Conservation (phyloP, 148 eudicot genomes). For the Amaranthus palmeri region DNA sequence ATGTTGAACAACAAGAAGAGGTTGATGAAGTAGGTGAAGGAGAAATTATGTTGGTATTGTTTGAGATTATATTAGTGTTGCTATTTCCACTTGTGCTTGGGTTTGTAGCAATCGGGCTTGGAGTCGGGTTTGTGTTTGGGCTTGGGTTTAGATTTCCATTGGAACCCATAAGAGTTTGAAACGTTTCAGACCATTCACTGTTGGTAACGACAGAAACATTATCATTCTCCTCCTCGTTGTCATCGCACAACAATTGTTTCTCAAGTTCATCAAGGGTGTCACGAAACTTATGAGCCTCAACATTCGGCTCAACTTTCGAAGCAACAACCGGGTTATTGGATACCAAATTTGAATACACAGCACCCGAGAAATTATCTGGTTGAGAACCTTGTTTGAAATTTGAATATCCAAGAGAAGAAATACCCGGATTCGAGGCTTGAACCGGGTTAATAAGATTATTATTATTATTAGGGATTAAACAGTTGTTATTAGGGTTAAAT, state of each 20-base stretch:
- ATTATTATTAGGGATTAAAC: conserved; percentile 8
- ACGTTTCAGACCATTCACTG: conserved; percentile 87
- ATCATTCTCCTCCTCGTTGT: conserved; percentile 32
- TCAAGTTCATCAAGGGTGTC: conserved; percentile 64
- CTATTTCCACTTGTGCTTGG: conserved; percentile 14
- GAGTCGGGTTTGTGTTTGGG: conserved; percentile 12
- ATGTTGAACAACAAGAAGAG: conserved; percentile 58
- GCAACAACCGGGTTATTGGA: neutral
- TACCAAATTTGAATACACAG: conserved; percentile 24
- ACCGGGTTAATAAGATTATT: conserved; percentile 18
- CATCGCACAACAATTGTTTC: conserved; percentile 65
- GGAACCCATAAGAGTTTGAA: conserved; percentile 44
- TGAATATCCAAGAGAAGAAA: conserved; percentile 11
- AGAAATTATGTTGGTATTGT: conserved; percentile 26
- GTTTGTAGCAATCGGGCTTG: conserved; percentile 1
- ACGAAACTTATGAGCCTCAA: conserved; percentile 17
- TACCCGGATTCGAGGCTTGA: conserved; percentile 7
- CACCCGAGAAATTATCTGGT: neutral
- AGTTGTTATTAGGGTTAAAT: conserved; percentile 8
- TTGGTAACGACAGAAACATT: conserved; percentile 60
- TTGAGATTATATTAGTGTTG: conserved; percentile 4
- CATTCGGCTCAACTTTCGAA: conserved; percentile 2
- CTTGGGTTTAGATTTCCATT: conserved; percentile 13
- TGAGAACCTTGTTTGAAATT: conserved; percentile 19
- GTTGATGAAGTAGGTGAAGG: conserved; percentile 73